phyloP scores from a whole-genome alignment of 805 yeast genomes.

The Sungouiozyma ichnusensis region DNA sequence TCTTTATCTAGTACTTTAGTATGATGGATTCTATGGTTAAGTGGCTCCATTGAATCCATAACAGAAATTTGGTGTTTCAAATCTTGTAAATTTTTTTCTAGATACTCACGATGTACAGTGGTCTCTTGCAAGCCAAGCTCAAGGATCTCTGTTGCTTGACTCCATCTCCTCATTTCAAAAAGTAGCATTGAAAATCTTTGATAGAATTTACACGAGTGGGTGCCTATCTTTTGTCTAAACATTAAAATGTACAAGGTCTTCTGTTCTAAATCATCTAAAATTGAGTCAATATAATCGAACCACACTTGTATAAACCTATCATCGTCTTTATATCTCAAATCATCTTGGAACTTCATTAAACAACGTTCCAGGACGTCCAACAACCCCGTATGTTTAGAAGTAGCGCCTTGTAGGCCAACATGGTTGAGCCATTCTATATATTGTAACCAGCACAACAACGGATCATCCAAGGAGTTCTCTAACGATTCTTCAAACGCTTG shows the following conservation, averaged over 20 bases:
- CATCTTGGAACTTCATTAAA: slow-evolving; percentile 56
- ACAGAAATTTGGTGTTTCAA: slow-evolving; percentile 2
- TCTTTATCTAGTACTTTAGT: neutral
- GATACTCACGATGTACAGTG: slow-evolving; percentile 48
- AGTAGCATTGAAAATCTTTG: slow-evolving; percentile 57
- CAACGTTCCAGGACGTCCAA: slow-evolving; percentile 58
- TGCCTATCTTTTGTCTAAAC: slow-evolving; percentile 63
- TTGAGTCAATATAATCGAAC: slow-evolving; percentile 55
- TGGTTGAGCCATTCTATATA: slow-evolving; percentile 62
- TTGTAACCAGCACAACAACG: slow-evolving; percentile 58
- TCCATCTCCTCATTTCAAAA: slow-evolving; percentile 9
- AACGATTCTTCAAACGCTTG: slow-evolving; percentile 20
- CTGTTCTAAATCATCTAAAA: slow-evolving; percentile 49
- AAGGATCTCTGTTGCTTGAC: slow-evolving; percentile 16
- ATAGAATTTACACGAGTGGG: slow-evolving; percentile 53
- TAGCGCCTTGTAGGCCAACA: slow-evolving; percentile 52
- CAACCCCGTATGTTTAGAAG: slow-evolving; percentile 53
- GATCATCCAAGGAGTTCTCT: slow-evolving; percentile 64
- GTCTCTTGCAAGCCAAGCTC: slow-evolving; percentile 30
- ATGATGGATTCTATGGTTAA: neutral
- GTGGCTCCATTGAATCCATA: neutral
- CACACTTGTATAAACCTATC: slow-evolving; percentile 69
- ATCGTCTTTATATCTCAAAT: slow-evolving; percentile 62
- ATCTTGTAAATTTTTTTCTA: slow-evolving; percentile 13
- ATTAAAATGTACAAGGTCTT: slow-evolving; percentile 62